Conservation (phyloP, 139 green algal species). For the Chlorella vulgaris region DNA sequence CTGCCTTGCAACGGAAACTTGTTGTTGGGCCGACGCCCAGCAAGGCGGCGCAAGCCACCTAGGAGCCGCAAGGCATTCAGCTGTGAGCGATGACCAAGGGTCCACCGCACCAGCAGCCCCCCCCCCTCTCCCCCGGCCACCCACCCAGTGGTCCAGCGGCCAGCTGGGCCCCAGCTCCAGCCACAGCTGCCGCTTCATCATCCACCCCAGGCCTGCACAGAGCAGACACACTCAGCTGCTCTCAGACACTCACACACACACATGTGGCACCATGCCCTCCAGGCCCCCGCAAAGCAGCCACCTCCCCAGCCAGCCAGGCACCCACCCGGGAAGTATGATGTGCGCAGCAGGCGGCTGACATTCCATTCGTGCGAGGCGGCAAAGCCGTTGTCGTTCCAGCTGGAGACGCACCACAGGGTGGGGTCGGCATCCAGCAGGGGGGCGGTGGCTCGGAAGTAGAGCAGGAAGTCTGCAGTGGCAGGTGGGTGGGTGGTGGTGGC, state of each 20-base stretch:
- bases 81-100: background rate
- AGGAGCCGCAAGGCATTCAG: no score
- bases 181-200: slow-evolving; percentile 58
- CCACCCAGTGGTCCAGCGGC: slow-evolving; percentile 38
- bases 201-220: slow-evolving; percentile 60
- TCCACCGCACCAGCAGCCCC: background rate
- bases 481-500: background rate
- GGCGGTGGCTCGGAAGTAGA: slow-evolving; percentile 45
- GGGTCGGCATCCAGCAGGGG: slow-evolving; percentile 54
- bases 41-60: background rate
- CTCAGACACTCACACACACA: no score
- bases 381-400: slow-evolving; percentile 70
- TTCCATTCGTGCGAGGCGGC: slow-evolving; percentile 38
- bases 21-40: background rate
- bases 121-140: no score
- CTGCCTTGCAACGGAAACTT: background rate
- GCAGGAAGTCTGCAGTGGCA: slow-evolving; percentile 49
- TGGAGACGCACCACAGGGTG: slow-evolving; percentile 54
- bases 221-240: background rate
- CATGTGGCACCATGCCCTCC: no score
- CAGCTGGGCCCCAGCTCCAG: slow-evolving; percentile 48
- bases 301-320: no score
- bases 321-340: slow-evolving; percentile 58
- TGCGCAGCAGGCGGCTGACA: slow-evolving; percentile 43
- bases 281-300: background rate